A percentile compares a stretch with the other conserved stretches of the same genome.
Evolutionary conservation across 768 basidiomycete species (phyloP).

Genomic region (Coprinopsis strossmayeri): DNA sequence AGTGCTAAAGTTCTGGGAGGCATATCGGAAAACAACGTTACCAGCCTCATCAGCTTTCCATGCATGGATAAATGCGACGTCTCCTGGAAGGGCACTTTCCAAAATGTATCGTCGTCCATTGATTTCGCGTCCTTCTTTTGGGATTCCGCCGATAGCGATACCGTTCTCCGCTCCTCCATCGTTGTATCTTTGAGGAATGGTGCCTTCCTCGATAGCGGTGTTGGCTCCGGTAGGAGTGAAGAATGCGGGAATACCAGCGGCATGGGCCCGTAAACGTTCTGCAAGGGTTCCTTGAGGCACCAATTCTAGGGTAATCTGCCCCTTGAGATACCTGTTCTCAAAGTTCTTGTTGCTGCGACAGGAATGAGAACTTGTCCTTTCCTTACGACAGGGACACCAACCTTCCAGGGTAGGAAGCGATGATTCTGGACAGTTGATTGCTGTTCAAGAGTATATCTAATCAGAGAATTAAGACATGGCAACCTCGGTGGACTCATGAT

Average conservation of each 20-base stretch:
- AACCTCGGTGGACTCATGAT: not conserved
- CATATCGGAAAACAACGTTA: conserved; percentile 89
- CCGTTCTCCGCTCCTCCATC: conserved; percentile 67
- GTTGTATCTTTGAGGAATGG: conserved; percentile 75
- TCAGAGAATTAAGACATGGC: not conserved
- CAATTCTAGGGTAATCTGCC: conserved; percentile 78
- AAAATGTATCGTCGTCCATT: conserved; percentile 76
- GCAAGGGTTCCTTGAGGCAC: conserved; percentile 90
- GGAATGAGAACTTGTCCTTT: not conserved
- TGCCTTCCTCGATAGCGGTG: conserved; percentile 75
- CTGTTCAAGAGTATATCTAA: conserved; percentile 69
- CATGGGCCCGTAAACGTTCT: conserved; percentile 83
- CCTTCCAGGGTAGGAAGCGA: conserved; percentile 90
- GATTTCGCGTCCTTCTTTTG: conserved; percentile 72
- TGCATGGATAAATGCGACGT: conserved; percentile 80
- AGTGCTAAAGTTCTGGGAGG: conserved; percentile 82
- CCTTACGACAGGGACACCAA: conserved; percentile 21
- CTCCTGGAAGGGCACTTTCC: conserved; percentile 73
- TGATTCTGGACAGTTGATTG: conserved; percentile 74
- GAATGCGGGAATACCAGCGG: conserved; percentile 91
- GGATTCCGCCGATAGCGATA: conserved; percentile 63
- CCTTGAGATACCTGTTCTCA: conserved; percentile 73
- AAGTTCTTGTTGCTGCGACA: conserved; percentile 76
- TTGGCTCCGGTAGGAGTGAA: conserved; percentile 86
- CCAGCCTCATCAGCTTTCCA: conserved; percentile 93